Evolutionary conservation across 1,139 yeast genomes (phyloP), one percentile per base, ranked within the genome.

Genomic region (Arxiozyma bovina): DNA sequence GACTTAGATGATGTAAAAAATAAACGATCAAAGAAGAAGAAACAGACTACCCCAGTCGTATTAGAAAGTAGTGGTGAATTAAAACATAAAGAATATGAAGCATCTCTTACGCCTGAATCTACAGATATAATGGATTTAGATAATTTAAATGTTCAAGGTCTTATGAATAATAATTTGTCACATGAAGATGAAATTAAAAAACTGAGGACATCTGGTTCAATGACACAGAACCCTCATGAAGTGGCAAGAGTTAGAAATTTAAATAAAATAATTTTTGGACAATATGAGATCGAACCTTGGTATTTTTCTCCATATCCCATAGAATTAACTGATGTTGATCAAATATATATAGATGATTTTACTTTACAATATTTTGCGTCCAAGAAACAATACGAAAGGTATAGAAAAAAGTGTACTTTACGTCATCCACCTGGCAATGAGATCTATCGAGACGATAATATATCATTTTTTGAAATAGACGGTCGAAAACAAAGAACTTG

Each of bases 361-460:
- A 84, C 97, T 1, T 72, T 94, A 57, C 83, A 87, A 55, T 94
- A 88, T 70, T 93, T 88, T 72, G 96, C 96, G 1, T 87, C 96
- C 0, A 77, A 78, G 58, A 89, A 87, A 67, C 98, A 91, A 71
- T 93, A 91, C 73, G 96, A 91, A 72, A 75, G 99, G 57, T 93
- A 88, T 72, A 77, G 98, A 65, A 71, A 81, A 23, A 93, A 93
- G 68, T 87, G 96, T 65, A 85, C 95, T 1, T 75, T 85, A 73
- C 82, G 85, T 63, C 98, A 93, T 65, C 99, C 99, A 0, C 99
- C 99, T 0, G 99, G 99, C 0, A 93, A 93, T 71, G 99, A 93
- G 67, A 91, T 93, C 20, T 93, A 93, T 69, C 76, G 99, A 54
- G 99, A 94, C 68, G 88, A 84, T 73, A 61, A 80, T 76, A 82